These are phyloP conservation scores for Phytopythium boreale DNA, from an alignment of 352 stramenopile species.

Conservation along the genomic window DNA sequence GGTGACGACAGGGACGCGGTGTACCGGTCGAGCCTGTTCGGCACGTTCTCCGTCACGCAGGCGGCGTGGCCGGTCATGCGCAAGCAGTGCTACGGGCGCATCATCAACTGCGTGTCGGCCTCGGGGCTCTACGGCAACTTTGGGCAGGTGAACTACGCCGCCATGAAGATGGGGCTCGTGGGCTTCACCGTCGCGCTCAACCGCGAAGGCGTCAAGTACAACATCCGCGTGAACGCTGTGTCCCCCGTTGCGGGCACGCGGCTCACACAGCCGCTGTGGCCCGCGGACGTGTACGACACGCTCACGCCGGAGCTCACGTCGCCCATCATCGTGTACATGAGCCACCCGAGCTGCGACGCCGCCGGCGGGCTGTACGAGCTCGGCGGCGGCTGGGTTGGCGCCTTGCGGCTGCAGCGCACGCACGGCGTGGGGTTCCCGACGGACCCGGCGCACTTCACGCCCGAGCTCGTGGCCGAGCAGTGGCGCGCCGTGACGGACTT, in stretches of 20 bases:
- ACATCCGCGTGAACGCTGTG: conserved; percentile 70
- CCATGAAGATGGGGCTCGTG: conserved; percentile 74
- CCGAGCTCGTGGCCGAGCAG: conserved; percentile 63
- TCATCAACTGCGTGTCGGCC: conserved; percentile 68
- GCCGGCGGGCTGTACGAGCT: conserved; percentile 58
- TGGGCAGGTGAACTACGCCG: conserved; percentile 73
- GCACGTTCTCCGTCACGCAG: conserved; percentile 60
- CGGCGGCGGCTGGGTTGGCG: conserved; percentile 63
- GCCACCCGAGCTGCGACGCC: conserved; percentile 50
- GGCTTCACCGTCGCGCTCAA: conserved; percentile 69
- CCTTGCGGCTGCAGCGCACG: conserved; percentile 63
- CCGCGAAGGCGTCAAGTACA: conserved; percentile 75
- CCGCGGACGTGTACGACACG: conserved; percentile 48
- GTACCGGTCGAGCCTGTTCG: conserved; percentile 54
- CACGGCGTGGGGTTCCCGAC: conserved; percentile 68
- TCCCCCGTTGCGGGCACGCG: conserved; percentile 63
- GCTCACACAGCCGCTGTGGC: conserved; percentile 65
- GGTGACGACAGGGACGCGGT: conserved; percentile 41
- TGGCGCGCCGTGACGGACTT: conserved; percentile 66
- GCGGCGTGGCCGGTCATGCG: conserved; percentile 72
- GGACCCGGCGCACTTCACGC: conserved; percentile 48
- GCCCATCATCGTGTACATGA: conserved; percentile 64
- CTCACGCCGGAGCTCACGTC: conserved; percentile 63
- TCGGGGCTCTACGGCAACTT: conserved; percentile 77
- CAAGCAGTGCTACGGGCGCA: conserved; percentile 64